Evolutionary conservation across 805 yeast genomes (phyloP), one percentile per base, ranked within the genome.

Genomic region (Yamadazyma philogaea): DNA sequence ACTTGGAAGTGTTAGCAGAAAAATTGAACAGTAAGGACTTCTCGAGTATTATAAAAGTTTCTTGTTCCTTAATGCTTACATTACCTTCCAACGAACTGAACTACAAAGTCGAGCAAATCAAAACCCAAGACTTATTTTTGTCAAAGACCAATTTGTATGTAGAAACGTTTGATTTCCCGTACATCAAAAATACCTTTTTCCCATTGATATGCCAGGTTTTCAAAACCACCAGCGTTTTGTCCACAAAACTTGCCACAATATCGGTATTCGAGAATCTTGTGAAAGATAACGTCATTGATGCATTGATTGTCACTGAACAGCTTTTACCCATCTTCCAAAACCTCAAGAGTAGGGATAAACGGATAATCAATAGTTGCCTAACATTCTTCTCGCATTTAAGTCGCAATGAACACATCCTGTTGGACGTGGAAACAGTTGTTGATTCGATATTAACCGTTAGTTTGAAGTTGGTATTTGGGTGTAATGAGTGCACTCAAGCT

Each of bases 181-280:
- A 81, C 15, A 72, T 89, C 43, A 88, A 91, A 51, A 82, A 80
- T 51, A 77, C 78, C 24, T 66, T 89, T n/a, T 79, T 86, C 58
- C 95, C 96, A 2, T 64, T 79, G 34, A 68, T 88, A 14, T 77
- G 87, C 34, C 75, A 73, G 34, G 74, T 87, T 6, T 93, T 91
- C 63, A 77, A 88, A 30, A 84, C 87, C 34, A 93, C 99, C 1
- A 87, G 90, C 0, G 79, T 93, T 21, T 68, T 90, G 26, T 79
- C 85, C 4, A 84, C 93, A 20, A 91, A 93, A 55, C 67, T 84
- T 14, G 72, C 78, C 12, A 78, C 93, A 2, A 70, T 88, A 17
- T 65, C 72, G 15, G 72, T 86, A 1, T 81, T 89, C 52, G 71
- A 76, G 11, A 55, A 66, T 36, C 63, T 89, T 53, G 74, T 86